Conservation (phyloP, 768 basidiomycete genomes). For the Clitopilus passeckerianus region DNA sequence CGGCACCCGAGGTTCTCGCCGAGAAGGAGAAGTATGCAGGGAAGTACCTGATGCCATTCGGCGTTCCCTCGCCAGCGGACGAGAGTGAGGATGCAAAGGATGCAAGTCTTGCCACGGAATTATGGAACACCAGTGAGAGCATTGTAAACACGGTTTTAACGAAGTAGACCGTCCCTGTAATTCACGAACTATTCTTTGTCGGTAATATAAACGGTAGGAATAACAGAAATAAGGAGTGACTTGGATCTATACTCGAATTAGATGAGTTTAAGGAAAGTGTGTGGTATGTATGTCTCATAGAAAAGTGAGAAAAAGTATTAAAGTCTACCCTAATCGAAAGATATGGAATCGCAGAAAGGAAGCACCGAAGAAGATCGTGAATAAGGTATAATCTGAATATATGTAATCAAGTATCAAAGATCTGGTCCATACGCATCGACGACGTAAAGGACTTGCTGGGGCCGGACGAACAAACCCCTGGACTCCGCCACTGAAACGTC, state of each 20-base stretch:
- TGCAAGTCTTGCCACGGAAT: background rate
- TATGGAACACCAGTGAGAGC: background rate
- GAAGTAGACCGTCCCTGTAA: background rate
- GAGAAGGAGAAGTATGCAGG: background rate
- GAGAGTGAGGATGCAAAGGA: background rate
- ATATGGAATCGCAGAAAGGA: background rate
- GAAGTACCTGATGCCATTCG: background rate
- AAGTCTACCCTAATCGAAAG: background rate
- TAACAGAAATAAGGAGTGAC: background rate
- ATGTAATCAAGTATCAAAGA: slow-evolving; percentile 29
- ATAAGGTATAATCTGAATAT: background rate
- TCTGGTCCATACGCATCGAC: slow-evolving; percentile 75
- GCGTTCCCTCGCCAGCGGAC: background rate
- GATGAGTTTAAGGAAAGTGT: background rate
- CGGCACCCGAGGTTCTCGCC: background rate
- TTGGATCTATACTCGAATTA: background rate
- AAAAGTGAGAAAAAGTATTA: background rate
- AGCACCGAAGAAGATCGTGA: background rate
- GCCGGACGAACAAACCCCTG: slow-evolving; percentile 77
- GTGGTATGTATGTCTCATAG: background rate
- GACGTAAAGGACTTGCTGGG: slow-evolving; percentile 84
- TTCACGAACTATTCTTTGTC: no score
- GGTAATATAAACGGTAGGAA: no score
- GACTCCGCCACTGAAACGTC: slow-evolving; percentile 51
- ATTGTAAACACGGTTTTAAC: slow-evolving; percentile 1